Evolutionary conservation across 192 early-diverging fungal genomes (phyloP), one percentile per base, ranked within the genome.

Genomic region (Entrophospora sp.): DNA sequence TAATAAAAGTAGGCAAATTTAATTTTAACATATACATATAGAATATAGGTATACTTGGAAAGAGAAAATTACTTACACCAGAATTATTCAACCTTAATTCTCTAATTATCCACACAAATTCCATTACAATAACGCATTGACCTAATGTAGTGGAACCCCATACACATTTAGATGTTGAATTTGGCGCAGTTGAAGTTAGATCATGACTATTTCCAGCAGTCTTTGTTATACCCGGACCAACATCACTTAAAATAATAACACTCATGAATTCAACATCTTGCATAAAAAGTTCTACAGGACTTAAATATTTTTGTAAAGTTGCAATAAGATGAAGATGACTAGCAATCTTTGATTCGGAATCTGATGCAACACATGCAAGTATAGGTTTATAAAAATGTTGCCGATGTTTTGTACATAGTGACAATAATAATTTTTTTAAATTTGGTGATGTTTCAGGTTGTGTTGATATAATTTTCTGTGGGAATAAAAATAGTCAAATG

Each of bases 101-200:
- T 53, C 63, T 67, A 6, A 79, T 72, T 3, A 71, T 78, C 69
- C 75, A 79, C 14, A 78, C 66, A 34, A 84, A 81, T 43, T 84
- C 82, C 4, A 75, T 42, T 3, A 78, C 67, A 38, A 81, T 70
- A 13, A 71, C 68, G 48, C 80, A 81, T 48, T 84, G 82, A 13
- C 82, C 82, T 3, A 84, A 55, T 8, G 80, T 80, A 10, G 78
- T 77, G 0, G 68, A 71, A n/a, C 82, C 78, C 82, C 80, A 82
- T 8, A 30, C 16, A 18, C 51, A 24, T 1, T 61, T 28, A 24
- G 34, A 16, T 12, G 45, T 18, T 2, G 5, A n/a, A 25, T 61
- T 68, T 44, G 45, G 28, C 28, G 25, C 2, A 7, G 55, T 20
- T 20, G 14, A 22, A 36, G 9, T 57, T 3, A 34, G 18, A 56